Conservation (phyloP, 2,329 filamentous ascomycete species). For the Aspergillus tanneri region DNA sequence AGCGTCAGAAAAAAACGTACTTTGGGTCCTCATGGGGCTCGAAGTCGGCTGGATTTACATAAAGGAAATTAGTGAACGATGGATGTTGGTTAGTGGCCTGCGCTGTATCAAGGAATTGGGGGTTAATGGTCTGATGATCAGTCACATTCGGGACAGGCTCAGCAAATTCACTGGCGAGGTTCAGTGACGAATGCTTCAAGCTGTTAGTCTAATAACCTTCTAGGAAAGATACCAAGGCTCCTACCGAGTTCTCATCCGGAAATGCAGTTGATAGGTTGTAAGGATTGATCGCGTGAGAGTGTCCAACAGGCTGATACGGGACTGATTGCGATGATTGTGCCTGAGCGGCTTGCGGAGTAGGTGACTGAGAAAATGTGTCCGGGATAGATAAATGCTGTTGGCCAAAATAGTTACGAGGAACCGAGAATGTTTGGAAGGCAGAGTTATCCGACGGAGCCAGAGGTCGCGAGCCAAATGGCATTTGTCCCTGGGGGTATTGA, state of each 20-base stretch:
- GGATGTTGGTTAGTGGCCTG: constrained; percentile 26
- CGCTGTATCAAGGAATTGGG: constrained; percentile 37
- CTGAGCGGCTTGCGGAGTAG: constrained; percentile 26
- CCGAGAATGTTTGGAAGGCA: constrained; percentile 35
- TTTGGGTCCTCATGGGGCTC: constrained; percentile 28
- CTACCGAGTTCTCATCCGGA: constrained; percentile 27
- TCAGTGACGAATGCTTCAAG: constrained; percentile 27
- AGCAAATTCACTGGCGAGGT: constrained; percentile 33
- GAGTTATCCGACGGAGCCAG: constrained; percentile 31
- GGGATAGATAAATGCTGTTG: constrained; percentile 27
- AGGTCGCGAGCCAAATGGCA: constrained; percentile 31
- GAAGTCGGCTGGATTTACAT: constrained; percentile 28
- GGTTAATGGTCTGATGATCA: constrained; percentile 41
- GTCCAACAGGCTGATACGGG: constrained; percentile 18
- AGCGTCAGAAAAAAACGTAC: constrained; percentile 19
- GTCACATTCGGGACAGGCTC: constrained; percentile 21
- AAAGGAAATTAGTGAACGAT: constrained; percentile 28
- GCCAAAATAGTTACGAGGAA: constrained; percentile 33
- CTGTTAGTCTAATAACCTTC: constrained; percentile 13
- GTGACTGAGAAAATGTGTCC: constrained; percentile 30
- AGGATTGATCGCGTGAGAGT: constrained; percentile 24
- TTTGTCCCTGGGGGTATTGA: constrained; percentile 33
- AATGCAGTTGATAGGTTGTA: constrained; percentile 30
- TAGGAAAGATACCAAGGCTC: not conserved
- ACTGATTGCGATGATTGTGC: constrained; percentile 22